A percentile compares a stretch with the other conserved stretches of the same genome.
phyloP scores from a whole-genome alignment of 2,329 filamentous ascomycete genomes.

The Fusarium penzigii region DNA sequence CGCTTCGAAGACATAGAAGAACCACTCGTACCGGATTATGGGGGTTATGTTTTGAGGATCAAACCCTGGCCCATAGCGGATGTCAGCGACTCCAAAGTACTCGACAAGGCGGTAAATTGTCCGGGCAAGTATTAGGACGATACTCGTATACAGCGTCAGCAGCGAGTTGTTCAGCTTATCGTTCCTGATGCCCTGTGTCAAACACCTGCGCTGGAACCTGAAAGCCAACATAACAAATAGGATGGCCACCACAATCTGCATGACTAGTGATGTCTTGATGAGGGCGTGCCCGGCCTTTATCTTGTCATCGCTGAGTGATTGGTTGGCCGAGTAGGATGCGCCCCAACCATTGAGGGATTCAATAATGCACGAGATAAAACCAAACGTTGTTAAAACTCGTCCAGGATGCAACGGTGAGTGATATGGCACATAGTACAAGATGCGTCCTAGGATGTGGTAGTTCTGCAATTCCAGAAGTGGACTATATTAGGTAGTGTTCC shows the following conservation, averaged over 20 bases:
- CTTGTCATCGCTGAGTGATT: constrained; percentile 37
- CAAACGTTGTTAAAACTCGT: constrained; percentile 48
- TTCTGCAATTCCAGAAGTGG: constrained; percentile 62
- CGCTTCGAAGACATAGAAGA: constrained; percentile 60
- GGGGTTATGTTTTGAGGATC: constrained; percentile 41
- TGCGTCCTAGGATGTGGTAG: constrained; percentile 61
- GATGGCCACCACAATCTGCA: constrained; percentile 56
- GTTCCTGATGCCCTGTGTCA: constrained; percentile 35
- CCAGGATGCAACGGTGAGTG: constrained; percentile 52
- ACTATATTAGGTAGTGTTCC: constrained; percentile 29
- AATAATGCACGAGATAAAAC: constrained; percentile 46
- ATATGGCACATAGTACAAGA: constrained; percentile 59
- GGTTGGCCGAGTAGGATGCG: constrained; percentile 49
- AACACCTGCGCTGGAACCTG: constrained; percentile 50
- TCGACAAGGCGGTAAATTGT: constrained; percentile 62
- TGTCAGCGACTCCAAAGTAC: constrained; percentile 53
- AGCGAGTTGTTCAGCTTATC: constrained; percentile 39
- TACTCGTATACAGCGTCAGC: constrained; percentile 52
- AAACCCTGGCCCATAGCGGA: constrained; percentile 39
- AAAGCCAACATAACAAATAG: constrained; percentile 50
- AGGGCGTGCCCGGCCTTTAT: constrained; percentile 46
- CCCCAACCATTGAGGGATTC: constrained; percentile 50
- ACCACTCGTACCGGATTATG: constrained; percentile 58
- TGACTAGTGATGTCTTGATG: constrained; percentile 50
- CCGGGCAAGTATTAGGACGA: constrained; percentile 49